phyloP scores from a whole-genome alignment of 2,329 filamentous ascomycete genomes.

The Blastomyces silverae region DNA sequence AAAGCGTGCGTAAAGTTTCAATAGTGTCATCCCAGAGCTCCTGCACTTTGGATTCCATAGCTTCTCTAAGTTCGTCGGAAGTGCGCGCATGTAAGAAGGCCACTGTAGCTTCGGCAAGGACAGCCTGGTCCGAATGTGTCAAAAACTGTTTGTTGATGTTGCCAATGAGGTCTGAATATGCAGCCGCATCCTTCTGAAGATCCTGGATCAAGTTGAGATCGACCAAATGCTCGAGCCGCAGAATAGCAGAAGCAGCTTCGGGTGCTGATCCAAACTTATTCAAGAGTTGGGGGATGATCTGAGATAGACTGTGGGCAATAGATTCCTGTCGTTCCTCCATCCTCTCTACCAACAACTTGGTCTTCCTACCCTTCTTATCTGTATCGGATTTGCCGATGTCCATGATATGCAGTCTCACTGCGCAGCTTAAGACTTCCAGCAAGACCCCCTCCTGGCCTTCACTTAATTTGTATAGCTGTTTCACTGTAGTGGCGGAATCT shows the following conservation, averaged over 20 bases:
- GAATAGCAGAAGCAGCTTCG: constrained; percentile 74
- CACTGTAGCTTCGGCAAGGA: constrained; percentile 74
- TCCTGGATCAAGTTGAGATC: constrained; percentile 84
- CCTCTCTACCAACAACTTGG: constrained; percentile 56
- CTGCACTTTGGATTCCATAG: constrained; percentile 71
- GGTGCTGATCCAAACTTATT: constrained; percentile 92
- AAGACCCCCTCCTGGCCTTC: constrained; percentile 75
- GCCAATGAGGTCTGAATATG: constrained; percentile 73
- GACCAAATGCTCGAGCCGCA: constrained; percentile 78
- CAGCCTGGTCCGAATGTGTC: constrained; percentile 78
- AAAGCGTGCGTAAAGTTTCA: constrained; percentile 63
- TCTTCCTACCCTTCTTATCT: constrained; percentile 51
- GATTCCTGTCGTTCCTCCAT: constrained; percentile 61
- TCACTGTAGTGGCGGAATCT: constrained; percentile 58
- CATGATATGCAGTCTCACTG: constrained; percentile 66
- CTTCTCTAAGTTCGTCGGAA: constrained; percentile 81
- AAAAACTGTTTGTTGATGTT: constrained; percentile 92
- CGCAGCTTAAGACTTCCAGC: constrained; percentile 76
- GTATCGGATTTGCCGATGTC: constrained; percentile 57
- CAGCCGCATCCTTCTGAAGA: constrained; percentile 74
- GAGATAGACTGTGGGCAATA: constrained; percentile 68
- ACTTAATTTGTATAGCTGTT: constrained; percentile 64
- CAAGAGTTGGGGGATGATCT: constrained; percentile 73
- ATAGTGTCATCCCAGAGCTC: constrained; percentile 80
- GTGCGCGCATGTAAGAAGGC: constrained; percentile 78